Evolutionary conservation across 2,329 filamentous ascomycete species (phyloP), one percentile per base, ranked within the genome.

Genomic region (Pseudogymnoascus sp.): DNA sequence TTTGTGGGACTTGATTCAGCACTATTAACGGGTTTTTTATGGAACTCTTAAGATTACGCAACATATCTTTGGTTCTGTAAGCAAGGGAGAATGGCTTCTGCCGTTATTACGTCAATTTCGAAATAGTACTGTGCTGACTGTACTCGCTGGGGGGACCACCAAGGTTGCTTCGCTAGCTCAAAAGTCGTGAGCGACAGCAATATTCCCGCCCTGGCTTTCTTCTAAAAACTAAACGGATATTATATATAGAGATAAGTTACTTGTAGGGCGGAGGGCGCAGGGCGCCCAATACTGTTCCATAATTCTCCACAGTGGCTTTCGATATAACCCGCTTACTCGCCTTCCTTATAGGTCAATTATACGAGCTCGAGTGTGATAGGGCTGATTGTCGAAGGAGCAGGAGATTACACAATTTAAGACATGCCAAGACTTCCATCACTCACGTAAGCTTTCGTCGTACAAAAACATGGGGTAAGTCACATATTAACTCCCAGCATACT

Each of bases 1-100:
- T 29, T 42, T 39, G 39, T 61, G 59, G 59, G 59, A 61, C 16
- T 61, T 61, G 16, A 21, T 61, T 16, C 31, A 61, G 39, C 31
- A 29, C 34, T 16, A 40, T 61, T 54, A 10, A 54, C 7, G 26
- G 7, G 16, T 54, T 31, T 51, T 51, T 31, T 10, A 31, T 31
- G 29, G 29, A 31, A 4, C 7, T 31, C 29, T 31, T 3, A 21
- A 21, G 21, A 21, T 21, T 21, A 4, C 10, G 11, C 8, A 31
- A 10, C 10, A 31, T 31, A 31, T 31, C 8, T 8, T 31, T 31
- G 29, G 8, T 31, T 31, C 29, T 3, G 29, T 31, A 31, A 31
- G 8, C 3, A 31, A 31, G 29, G 29, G 29, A 31, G 7, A 8
- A 7, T 31, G 8, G 29, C 29, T 31, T 31, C 7, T 31, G 8